These are phyloP conservation scores for Amylostereum areolatum DNA, from an alignment of 1,284 basidiomycete species.

Conservation along the genomic window DNA sequence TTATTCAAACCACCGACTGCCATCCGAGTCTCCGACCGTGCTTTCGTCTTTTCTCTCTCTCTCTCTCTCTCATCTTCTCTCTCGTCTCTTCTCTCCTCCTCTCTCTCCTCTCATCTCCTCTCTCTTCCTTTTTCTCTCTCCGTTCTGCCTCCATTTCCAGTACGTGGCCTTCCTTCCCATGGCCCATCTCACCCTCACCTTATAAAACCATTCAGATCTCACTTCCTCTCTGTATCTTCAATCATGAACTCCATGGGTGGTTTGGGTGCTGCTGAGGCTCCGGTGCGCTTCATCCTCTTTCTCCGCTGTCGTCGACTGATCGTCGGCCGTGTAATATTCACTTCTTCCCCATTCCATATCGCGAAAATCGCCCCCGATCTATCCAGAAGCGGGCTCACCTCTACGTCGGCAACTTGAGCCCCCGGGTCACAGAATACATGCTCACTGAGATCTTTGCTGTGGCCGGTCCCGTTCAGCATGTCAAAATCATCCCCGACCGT, in stretches of 20 bases:
- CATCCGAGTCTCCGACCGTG: slow-evolving; percentile 18
- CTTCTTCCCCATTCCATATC: slow-evolving; percentile 16
- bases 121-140: slow-evolving; percentile 41
- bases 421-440: slow-evolving; percentile 91
- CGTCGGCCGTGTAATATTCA: slow-evolving; percentile 20
- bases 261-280: not conserved
- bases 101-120: slow-evolving; percentile 27
- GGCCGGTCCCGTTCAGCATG: slow-evolving; percentile 90
- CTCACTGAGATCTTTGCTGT: slow-evolving; percentile 95
- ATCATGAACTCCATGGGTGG: slow-evolving; percentile 1
- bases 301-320: slow-evolving; percentile 33
- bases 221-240: slow-evolving; percentile 22
- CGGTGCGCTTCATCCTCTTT: slow-evolving; percentile 18
- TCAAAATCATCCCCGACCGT: slow-evolving; percentile 98
- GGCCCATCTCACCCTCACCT: too few species aligned
- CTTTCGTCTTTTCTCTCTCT: slow-evolving; percentile 33
- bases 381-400: slow-evolving; percentile 82
- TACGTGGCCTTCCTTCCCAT: too few species aligned
- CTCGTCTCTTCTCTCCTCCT: slow-evolving; percentile 24
- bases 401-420: slow-evolving; percentile 95
- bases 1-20: not conserved
- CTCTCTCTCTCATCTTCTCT: slow-evolving; percentile 31
- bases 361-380: slow-evolving; percentile 22
- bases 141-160: slow-evolving; percentile 10
- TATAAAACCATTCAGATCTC: slow-evolving; percentile 12